These are phyloP conservation scores for Solanum okadae DNA, from an alignment of 257 asterid genomes.

Conservation along the genomic window DNA sequence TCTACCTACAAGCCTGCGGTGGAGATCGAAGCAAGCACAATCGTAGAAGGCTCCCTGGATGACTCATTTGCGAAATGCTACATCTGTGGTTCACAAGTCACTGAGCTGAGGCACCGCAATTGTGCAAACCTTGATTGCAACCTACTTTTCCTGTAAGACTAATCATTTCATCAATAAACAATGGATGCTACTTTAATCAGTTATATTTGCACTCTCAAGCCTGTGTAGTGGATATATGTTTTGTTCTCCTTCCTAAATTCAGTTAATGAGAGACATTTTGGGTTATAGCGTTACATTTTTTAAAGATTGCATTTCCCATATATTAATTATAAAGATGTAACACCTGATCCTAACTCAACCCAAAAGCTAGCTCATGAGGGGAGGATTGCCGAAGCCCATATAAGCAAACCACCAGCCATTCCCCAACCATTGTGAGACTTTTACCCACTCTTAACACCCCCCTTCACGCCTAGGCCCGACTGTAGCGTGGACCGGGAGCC, in stretches of 20 bases:
- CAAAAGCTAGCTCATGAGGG: background rate
- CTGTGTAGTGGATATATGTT: background rate
- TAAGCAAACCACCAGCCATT: background rate
- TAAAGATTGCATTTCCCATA: background rate
- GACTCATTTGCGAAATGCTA: conserved; percentile 63
- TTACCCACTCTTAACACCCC: background rate
- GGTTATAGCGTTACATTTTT: background rate
- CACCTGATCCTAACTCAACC: background rate
- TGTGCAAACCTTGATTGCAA: conserved; percentile 96
- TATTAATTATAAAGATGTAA: background rate
- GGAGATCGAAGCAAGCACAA: conserved; percentile 13
- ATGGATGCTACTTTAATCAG: background rate
- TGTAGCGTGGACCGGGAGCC: background rate
- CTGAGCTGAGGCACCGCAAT: conserved; percentile 79
- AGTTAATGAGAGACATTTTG: background rate
- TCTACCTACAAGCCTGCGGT: conserved; percentile 47
- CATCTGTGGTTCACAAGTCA: conserved; percentile 53
- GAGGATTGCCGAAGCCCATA: background rate
- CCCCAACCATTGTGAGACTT: background rate
- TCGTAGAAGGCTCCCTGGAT: conserved; percentile 15
- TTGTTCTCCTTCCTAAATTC: background rate
- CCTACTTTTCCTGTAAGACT: conserved; percentile 87
- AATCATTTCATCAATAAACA: background rate
- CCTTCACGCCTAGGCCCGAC: background rate
- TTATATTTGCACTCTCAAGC: background rate